Evolutionary conservation across 352 stramenopile species (phyloP), one percentile per base, ranked within the genome.

Genomic region (Chrysophaeum taylorii): DNA sequence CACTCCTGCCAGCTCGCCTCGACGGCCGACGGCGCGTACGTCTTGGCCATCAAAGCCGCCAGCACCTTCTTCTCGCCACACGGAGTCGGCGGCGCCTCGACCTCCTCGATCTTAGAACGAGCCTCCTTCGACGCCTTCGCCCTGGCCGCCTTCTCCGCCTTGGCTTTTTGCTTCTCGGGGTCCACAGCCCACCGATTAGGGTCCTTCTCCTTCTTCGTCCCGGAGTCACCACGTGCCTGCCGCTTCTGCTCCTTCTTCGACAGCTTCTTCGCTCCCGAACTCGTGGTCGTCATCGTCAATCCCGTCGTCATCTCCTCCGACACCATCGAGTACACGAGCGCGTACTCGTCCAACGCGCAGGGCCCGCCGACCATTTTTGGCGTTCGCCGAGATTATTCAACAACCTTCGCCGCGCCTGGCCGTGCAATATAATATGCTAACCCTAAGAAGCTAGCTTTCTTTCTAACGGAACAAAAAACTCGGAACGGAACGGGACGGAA

Each of bases 1-100:
- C 94, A 99, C 73, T 95, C 91, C 81, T 98, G 93, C 96, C 96
- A 99, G 33, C 92, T 90, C 23, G 91, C 84, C 82, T 99, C 96
- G 9, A 99, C 95, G 18, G 92, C 93, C 21, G 87, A 74, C 4
- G 96, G 96, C 76, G 97, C 88, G 81, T 99, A 99, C 5, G 88
- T 89, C 39, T 86, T 79, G 7, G 85, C 81, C 91, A 98, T 98
- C 53, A 85, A 83, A 50, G 81, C 76, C 12, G 62, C 74, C 77
- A 98, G 84, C 71, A 93, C 84, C 76, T 98, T 98, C 81, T 96
- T 96, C 35, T 96, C 81, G 38, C 92, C 93, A 74, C 94, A 94
- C 60, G 89, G 89, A 33, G 92, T 98, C 36, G 69, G 85, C 79
- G 97, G 96, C 52, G 80, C 80, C 18, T 76, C 66, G 35, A 79